phyloP scores from a whole-genome alignment of 371 early-diverging fungal genomes.

The Mucor piriformis region DNA sequence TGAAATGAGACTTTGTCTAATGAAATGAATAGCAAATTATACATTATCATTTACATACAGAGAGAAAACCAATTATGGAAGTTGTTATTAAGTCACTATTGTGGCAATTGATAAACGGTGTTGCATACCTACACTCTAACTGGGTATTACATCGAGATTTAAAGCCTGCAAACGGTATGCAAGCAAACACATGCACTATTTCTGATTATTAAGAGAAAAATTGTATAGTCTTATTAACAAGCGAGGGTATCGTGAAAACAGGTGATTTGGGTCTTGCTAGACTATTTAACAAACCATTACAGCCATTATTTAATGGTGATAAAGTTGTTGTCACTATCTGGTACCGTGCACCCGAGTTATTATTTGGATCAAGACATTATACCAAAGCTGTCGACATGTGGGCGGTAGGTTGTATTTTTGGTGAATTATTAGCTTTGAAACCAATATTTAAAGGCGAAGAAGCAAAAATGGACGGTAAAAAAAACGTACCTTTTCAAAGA shows the following conservation, averaged over 20 bases:
- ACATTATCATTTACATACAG: conserved; percentile 74
- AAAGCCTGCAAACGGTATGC: conserved; percentile 84
- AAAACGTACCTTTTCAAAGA: conserved; percentile 88
- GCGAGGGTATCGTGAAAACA: conserved; percentile 87
- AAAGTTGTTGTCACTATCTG: conserved; percentile 97
- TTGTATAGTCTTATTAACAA: conserved; percentile 72
- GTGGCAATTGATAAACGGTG: conserved; percentile 92
- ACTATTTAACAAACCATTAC: conserved; percentile 78
- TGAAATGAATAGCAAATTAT: conserved; percentile 74
- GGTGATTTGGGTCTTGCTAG: conserved; percentile 93
- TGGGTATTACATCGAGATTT: conserved; percentile 93
- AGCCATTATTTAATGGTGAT: conserved; percentile 85
- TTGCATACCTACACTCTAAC: conserved; percentile 89
- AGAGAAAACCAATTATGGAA: conserved; percentile 81
- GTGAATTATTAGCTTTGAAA: conserved; percentile 83
- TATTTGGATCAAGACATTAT: conserved; percentile 92
- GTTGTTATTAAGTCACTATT: conserved; percentile 84
- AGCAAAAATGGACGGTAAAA: conserved; percentile 87
- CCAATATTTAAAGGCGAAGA: conserved; percentile 97
- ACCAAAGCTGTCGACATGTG: conserved; percentile 94
- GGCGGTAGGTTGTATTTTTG: conserved; percentile 97
- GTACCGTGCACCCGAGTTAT: conserved; percentile 96
- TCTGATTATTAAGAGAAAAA: neutral
- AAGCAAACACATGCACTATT: neutral
- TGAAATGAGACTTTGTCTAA: neutral